These are phyloP conservation scores for Alliaria petiolata DNA, from an alignment of 345 rosid species.

Conservation along the genomic window DNA sequence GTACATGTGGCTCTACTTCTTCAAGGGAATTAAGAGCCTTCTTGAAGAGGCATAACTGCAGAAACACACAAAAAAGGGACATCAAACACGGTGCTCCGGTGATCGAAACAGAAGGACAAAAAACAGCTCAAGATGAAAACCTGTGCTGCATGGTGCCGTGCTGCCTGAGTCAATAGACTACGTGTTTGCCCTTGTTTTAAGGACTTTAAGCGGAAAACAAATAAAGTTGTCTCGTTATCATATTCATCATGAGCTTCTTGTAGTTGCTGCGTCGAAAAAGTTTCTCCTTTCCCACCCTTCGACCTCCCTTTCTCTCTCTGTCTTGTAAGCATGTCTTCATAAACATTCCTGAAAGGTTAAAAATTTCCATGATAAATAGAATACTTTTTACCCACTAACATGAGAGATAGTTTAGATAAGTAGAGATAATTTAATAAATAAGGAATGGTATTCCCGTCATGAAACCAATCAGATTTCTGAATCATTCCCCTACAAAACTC, in stretches of 20 bases:
- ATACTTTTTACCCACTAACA: not conserved
- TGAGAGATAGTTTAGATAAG: not conserved
- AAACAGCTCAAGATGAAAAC: conserved; percentile 37
- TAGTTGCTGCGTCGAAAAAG: conserved; percentile 56
- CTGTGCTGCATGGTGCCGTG: conserved; percentile 99
- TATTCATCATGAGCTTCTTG: conserved; percentile 77
- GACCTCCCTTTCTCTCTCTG: conserved; percentile 74
- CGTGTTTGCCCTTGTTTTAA: conserved; percentile 93
- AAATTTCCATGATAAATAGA: conserved; percentile 15
- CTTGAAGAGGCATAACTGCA: conserved; percentile 78
- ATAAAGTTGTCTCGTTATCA: conserved; percentile 83
- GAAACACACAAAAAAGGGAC: conserved; percentile 12
- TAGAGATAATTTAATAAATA: not conserved
- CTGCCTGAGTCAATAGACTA: conserved; percentile 97
- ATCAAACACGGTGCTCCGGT: not conserved
- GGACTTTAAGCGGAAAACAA: conserved; percentile 86
- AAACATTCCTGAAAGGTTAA: conserved; percentile 50
- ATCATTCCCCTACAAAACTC: not conserved
- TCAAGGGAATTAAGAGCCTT: conserved; percentile 84
- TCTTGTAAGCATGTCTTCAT: conserved; percentile 58
- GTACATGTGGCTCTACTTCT: conserved; percentile 75
- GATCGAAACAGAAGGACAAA: conserved; percentile 9
- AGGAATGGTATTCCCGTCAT: not conserved
- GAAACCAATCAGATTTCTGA: not conserved
- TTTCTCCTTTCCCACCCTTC: conserved; percentile 71